Conservation (phyloP, 75 land plant genomes). For the Isoetes taiwanensis region DNA sequence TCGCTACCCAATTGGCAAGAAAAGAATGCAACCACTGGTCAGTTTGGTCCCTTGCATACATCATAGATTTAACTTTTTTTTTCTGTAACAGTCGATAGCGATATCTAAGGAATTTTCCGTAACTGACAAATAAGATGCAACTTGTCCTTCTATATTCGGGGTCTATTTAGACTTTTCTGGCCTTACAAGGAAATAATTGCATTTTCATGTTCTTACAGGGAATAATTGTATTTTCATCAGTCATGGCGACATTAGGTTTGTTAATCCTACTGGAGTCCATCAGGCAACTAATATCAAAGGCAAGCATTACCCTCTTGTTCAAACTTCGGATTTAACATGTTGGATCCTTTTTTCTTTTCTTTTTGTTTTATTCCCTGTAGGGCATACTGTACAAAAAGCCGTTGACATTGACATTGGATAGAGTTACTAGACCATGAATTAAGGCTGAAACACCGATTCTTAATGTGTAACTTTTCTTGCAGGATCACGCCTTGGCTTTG, state of each 20-base stretch:
- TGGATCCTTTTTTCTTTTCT: no score
- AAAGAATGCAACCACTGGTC: conserved; percentile 87
- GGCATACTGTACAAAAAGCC: neutral
- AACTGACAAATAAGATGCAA: no score
- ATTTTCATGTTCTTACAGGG: no score
- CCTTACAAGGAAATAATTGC: no score
- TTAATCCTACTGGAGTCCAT: conserved; percentile 64
- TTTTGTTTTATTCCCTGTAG: neutral
- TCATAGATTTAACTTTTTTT: neutral
- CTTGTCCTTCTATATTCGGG: no score
- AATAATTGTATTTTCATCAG: conserved; percentile 89
- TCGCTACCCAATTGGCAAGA: conserved; percentile 89
- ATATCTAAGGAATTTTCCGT: neutral
- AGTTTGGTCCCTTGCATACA: conserved; percentile 9
- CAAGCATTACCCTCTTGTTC: neutral
- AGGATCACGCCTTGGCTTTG: conserved; percentile 26
- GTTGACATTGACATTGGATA: no score
- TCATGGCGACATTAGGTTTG: conserved; percentile 89
- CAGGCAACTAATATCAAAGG: conserved; percentile 36
- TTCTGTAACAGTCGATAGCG: neutral
- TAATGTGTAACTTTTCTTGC: neutral
- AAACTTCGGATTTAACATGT: neutral
- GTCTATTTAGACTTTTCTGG: no score
- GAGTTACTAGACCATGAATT: no score
- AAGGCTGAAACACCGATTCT: neutral